Conservation (phyloP, 2,329 filamentous ascomycete genomes). For the Penicillium sp. region DNA sequence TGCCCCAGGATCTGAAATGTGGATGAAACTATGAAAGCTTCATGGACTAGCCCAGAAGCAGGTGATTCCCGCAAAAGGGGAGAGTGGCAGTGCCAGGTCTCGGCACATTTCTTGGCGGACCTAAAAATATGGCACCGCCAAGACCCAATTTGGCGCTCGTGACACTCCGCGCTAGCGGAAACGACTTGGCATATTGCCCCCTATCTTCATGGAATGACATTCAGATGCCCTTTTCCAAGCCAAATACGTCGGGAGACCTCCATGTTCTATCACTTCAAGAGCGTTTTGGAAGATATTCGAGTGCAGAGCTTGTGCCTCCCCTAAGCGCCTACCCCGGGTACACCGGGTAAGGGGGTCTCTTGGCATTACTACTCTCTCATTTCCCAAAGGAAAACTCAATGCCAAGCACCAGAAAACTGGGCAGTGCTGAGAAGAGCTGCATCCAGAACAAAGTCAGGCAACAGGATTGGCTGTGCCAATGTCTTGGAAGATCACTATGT, state of each 20-base stretch:
- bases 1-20: background rate
- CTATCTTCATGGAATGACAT: background rate
- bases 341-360: constrained; percentile 4
- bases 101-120: background rate
- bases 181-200: background rate
- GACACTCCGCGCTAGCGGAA: constrained; percentile 7
- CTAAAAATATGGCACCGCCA: constrained; percentile 5
- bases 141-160: background rate
- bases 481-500: constrained; percentile 1
- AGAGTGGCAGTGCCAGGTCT: background rate
- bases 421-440: constrained; percentile 5
- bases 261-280: no score
- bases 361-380: constrained; percentile 5
- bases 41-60: background rate
- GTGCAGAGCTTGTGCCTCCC: background rate
- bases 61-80: background rate
- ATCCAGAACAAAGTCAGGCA: constrained; percentile 4
- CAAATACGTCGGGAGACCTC: background rate
- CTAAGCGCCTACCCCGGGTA: constrained; percentile 2
- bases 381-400: background rate
- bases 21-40: background rate
- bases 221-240: background rate
- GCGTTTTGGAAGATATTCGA: background rate
- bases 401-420: constrained; percentile 5
- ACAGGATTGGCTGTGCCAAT: constrained; percentile 6